phyloP scores from a whole-genome alignment of 2,329 filamentous ascomycete species.

The Fusarium brachygibbosum region DNA sequence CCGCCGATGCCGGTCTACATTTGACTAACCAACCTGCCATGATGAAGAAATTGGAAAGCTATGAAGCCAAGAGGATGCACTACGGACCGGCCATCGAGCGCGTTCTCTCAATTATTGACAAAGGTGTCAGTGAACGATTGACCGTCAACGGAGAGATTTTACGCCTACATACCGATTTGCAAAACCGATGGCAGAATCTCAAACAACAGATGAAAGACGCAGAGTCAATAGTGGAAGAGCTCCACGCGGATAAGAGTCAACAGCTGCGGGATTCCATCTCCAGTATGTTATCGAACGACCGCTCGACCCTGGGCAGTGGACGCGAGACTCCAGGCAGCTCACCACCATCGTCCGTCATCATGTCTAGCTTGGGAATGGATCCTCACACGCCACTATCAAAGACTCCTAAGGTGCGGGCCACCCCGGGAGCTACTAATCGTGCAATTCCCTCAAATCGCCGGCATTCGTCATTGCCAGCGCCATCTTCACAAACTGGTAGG shows the following conservation, averaged over 20 bases:
- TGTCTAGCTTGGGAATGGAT: conserved; percentile 67
- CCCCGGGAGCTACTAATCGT: conserved; percentile 61
- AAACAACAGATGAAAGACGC: conserved; percentile 83
- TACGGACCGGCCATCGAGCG: conserved; percentile 94
- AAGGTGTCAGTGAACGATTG: conserved; percentile 93
- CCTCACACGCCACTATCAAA: conserved; percentile 61
- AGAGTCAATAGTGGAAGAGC: conserved; percentile 80
- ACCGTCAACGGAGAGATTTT: conserved; percentile 97
- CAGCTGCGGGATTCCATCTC: conserved; percentile 93
- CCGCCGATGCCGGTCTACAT: conserved; percentile 80
- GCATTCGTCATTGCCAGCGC: conserved; percentile 63
- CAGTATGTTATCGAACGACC: conserved; percentile 87
- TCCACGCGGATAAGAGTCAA: conserved; percentile 75
- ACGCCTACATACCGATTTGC: conserved; percentile 86
- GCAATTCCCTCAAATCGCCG: conserved; percentile 62
- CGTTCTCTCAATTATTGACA: conserved; percentile 92
- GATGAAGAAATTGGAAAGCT: conserved; percentile 89
- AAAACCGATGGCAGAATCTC: conserved; percentile 82
- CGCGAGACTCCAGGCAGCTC: conserved; percentile 79
- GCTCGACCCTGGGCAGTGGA: conserved; percentile 76
- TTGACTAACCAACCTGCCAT: conserved; percentile 77
- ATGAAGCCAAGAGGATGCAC: conserved; percentile 94
- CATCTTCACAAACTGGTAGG: conserved; percentile 56
- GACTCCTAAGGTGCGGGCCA: conserved; percentile 61
- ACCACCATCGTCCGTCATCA: conserved; percentile 72